These are phyloP conservation scores for Domatiomyces catenatus DNA, from an alignment of 2,329 filamentous ascomycete genomes.

Conservation along the genomic window DNA sequence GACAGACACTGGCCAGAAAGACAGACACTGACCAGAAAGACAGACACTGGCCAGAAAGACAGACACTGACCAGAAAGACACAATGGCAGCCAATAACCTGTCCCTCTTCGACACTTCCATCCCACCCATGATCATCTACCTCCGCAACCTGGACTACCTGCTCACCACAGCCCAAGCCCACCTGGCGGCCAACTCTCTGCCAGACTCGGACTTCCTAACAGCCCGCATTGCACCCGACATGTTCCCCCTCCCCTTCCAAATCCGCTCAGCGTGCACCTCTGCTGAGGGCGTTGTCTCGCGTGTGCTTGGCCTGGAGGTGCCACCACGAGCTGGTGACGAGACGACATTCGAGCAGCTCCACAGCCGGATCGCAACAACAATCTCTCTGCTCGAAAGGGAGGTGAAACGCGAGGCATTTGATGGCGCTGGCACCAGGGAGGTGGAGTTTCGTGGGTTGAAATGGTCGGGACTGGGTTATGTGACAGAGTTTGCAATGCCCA, in stretches of 20 bases:
- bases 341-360: conserved; percentile 36
- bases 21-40: too few relatives aligned
- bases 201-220: conserved; percentile 24
- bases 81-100: conserved; percentile 3
- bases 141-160: conserved; percentile 29
- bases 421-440: conserved; percentile 27
- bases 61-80: too few relatives aligned
- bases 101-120: conserved; percentile 25
- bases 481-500: conserved; percentile 37
- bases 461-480: conserved; percentile 35
- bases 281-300: conserved; percentile 28
- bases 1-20: too few relatives aligned
- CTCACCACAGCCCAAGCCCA: conserved; percentile 32
- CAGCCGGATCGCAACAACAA: conserved; percentile 32
- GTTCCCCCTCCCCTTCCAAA: conserved; percentile 35
- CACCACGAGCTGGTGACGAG: conserved; percentile 28
- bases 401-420: conserved; percentile 30
- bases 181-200: conserved; percentile 24
- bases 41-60: too few relatives aligned
- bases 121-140: conserved; percentile 27
- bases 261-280: conserved; percentile 30
- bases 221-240: conserved; percentile 36
- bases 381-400: conserved; percentile 29
- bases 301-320: conserved; percentile 22
- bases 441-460: conserved; percentile 26